Percentiles rank a stretch among this genome's conserved stretches.
These are phyloP conservation scores for Stentor roeselii DNA, from an alignment of 73 alveolate genomes.

Conservation along the genomic window DNA sequence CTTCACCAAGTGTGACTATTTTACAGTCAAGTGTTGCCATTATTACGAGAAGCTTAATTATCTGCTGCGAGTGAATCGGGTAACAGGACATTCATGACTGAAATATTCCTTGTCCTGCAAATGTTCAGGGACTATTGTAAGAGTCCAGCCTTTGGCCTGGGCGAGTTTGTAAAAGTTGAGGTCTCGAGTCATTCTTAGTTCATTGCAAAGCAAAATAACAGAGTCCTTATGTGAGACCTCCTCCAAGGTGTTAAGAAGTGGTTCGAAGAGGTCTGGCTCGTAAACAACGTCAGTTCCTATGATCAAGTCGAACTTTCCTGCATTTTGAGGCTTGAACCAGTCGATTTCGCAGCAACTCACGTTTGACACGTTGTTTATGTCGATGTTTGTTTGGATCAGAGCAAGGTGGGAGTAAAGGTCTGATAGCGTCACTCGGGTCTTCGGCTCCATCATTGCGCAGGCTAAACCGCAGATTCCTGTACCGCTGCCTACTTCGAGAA, in stretches of 20 bases:
- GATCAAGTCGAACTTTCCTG: constrained; percentile 15
- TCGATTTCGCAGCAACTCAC: constrained; percentile 10
- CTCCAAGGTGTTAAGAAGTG: constrained; percentile 24
- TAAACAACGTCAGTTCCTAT: constrained; percentile 30
- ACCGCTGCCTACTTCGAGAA: constrained; percentile 23
- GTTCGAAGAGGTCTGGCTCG: constrained; percentile 4
- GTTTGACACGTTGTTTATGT: background rate
- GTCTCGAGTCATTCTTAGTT: constrained; percentile 1
- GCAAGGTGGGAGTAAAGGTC: constrained; percentile 10
- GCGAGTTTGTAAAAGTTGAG: constrained; percentile 9
- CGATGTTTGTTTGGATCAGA: constrained; percentile 10
- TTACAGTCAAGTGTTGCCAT: too few species aligned
- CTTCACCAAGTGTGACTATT: constrained; percentile 32
- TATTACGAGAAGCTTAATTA: too few species aligned
- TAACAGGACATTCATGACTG: constrained; percentile 9
- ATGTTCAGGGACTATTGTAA: background rate
- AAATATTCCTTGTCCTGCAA: background rate
- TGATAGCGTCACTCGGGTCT: background rate
- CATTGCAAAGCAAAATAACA: constrained; percentile 24
- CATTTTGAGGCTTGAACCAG: background rate
- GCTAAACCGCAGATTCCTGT: constrained; percentile 28
- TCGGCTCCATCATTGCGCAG: background rate
- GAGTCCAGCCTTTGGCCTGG: constrained; percentile 15
- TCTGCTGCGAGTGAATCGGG: background rate
- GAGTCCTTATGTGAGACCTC: background rate